Evolutionary conservation across 345 rosid genomes (phyloP).

Genomic region (Brassica carinata): DNA sequence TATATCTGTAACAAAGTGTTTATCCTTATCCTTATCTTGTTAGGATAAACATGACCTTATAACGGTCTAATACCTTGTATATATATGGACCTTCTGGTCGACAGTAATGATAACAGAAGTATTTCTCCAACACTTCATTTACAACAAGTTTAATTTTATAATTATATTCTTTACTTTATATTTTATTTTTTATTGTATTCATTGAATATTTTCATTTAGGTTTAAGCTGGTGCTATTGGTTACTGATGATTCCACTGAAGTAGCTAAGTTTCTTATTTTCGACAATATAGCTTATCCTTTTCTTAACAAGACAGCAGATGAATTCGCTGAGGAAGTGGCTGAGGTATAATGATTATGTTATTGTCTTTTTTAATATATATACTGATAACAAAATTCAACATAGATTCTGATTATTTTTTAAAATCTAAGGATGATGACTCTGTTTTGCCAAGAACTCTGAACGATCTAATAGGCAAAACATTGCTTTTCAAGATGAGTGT

Average conservation of each 20-base stretch:
- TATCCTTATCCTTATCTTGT: too few species aligned
- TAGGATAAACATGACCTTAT: too few species aligned
- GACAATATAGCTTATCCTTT: neutral
- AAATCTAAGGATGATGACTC: neutral
- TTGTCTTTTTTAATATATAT: neutral
- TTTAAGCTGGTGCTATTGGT: neutral
- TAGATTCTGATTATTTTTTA: neutral
- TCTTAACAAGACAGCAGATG: neutral
- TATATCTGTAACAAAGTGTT: too few species aligned
- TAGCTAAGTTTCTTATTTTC: neutral
- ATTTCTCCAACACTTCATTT: too few species aligned
- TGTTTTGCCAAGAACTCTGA: neutral
- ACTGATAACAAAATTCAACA: neutral
- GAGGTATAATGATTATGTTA: neutral
- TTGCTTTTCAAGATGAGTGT: neutral
- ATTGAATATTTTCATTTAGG: neutral
- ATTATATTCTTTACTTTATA: neutral
- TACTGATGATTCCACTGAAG: neutral
- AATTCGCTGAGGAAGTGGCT: neutral
- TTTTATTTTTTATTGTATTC: neutral
- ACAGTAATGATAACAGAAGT: too few species aligned
- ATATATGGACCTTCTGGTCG: too few species aligned
- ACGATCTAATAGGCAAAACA: neutral
- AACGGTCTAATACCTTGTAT: too few species aligned
- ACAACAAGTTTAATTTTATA: neutral